Conservation (phyloP, 2,329 filamentous ascomycete species). For the Parastagonospora nodorum region DNA sequence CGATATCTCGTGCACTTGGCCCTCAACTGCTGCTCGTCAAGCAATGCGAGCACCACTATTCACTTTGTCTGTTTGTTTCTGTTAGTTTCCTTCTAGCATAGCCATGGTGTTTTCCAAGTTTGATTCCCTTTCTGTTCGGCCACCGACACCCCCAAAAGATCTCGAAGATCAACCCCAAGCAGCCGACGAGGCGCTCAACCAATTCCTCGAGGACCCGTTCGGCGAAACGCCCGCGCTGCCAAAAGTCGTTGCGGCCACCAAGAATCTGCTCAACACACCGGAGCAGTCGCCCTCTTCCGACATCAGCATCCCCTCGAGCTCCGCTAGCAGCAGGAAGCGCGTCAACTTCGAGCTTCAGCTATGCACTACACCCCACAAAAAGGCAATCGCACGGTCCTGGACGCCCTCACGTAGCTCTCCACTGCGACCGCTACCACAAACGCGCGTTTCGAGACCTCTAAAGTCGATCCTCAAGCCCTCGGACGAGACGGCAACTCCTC, state of each 20-base stretch:
- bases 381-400: constrained; percentile 27
- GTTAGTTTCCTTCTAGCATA: constrained; percentile 37
- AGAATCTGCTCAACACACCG: constrained; percentile 40
- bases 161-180: constrained; percentile 41
- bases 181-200: constrained; percentile 44
- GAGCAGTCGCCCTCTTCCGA: constrained; percentile 52
- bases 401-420: constrained; percentile 49
- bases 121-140: constrained; percentile 56
- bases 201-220: constrained; percentile 51
- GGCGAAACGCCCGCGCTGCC: constrained; percentile 36
- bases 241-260: constrained; percentile 25
- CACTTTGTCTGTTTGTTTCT: constrained; percentile 24
- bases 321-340: constrained; percentile 43
- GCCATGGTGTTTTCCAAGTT: constrained; percentile 50
- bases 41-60: constrained; percentile 31
- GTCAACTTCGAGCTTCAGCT: constrained; percentile 70
- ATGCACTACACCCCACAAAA: constrained; percentile 60
- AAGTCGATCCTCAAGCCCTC: constrained; percentile 82
- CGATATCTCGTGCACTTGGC: constrained; percentile 15
- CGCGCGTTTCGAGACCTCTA: constrained; percentile 60
- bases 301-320: constrained; percentile 40
- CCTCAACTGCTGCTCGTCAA: constrained; percentile 12
- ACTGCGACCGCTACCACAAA: constrained; percentile 54
- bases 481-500: constrained; percentile 47
- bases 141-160: constrained; percentile 62